Base-by-base conservation (phyloP, 441 rosid species). In the Jatropha multifida region DNA sequence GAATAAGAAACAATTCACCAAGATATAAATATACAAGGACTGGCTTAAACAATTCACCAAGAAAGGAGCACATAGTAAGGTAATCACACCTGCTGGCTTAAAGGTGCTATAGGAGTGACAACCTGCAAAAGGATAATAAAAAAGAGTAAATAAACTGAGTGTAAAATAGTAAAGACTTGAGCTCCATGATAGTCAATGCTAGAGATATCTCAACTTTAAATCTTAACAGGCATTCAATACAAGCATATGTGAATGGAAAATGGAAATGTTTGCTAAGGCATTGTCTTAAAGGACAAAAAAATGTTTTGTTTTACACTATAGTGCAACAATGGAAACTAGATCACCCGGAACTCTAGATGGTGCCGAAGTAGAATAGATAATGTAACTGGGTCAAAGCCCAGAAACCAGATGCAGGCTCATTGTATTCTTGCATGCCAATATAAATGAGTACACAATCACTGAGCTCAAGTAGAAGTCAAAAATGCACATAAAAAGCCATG, bases 41-140 rank as follows among this genome's bases (percentile, higher is more conserved):
- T 23, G 70, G 42, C 12, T 23, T 64, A 37, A 56, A 4, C 26
- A 23, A 20, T 27, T 68, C 48, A 67, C 3, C 32, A 52, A 20
- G 44, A 51, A 71, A 72, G 13, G 0, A 49, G 55, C 0, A 23
- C 27, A 67, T 26, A 41, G 75, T 55, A 64, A 14, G 49, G 69
- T 37, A 72, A 58, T 58, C 68, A 59, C 86, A 96, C 99, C 98
- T 96, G 98, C 83, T 96, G 99, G 79, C 98, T 94, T 80, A 96
- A 80, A 77, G 98, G 99, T 69, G 99, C 98, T 67, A 96, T 96
- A 2, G 97, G 99, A 70, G 99, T 94, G 78, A 96, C 98, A 72
- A 94, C 98, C 99, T 94, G 93, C 80, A 77, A 70, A 69, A 68
- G 17, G 46, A 42, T 6, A 44, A 4, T 6, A 18, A 46, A 54